phyloP scores from a whole-genome alignment of 2,329 filamentous ascomycete genomes.

The Aureobasidium uvarum region DNA sequence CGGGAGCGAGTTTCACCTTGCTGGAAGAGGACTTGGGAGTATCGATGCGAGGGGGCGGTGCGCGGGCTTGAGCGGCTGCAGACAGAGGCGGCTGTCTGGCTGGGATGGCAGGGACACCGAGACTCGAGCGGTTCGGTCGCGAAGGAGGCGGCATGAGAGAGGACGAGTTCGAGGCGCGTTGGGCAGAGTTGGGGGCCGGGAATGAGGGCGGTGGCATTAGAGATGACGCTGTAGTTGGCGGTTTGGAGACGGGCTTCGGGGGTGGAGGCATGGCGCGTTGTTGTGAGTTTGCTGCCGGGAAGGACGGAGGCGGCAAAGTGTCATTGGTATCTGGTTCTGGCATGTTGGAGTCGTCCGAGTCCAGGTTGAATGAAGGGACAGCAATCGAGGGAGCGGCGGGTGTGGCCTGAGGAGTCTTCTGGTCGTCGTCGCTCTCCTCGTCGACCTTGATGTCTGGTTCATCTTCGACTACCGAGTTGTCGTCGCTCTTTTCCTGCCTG shows the following conservation, averaged over 20 bases:
- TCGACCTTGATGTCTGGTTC: not conserved
- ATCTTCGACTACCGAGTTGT: slow-evolving; percentile 3
- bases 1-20: slow-evolving; percentile 80
- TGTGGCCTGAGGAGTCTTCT: slow-evolving; percentile 37
- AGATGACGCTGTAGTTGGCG: slow-evolving; percentile 30
- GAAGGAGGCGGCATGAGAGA: slow-evolving; percentile 36
- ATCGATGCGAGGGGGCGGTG: slow-evolving; percentile 37
- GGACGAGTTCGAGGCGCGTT: slow-evolving; percentile 40
- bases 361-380: slow-evolving; percentile 30
- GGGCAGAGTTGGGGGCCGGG: slow-evolving; percentile 48
- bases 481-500: not conserved
- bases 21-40: slow-evolving; percentile 46
- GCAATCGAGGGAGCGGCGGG: slow-evolving; percentile 26
- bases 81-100: slow-evolving; percentile 45
- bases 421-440: slow-evolving; percentile 25
- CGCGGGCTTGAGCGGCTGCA: slow-evolving; percentile 33
- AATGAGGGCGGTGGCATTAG: slow-evolving; percentile 44
- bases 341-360: slow-evolving; percentile 8
- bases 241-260: slow-evolving; percentile 15
- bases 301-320: slow-evolving; percentile 41
- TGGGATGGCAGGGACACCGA: slow-evolving; percentile 46
- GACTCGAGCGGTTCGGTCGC: slow-evolving; percentile 28
- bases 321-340: not conserved
- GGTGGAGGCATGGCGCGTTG: slow-evolving; percentile 40
- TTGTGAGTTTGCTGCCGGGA: slow-evolving; percentile 48